Evolutionary conservation across 2,329 filamentous ascomycete species (phyloP).

Genomic region (Fusarium kyushuense): DNA sequence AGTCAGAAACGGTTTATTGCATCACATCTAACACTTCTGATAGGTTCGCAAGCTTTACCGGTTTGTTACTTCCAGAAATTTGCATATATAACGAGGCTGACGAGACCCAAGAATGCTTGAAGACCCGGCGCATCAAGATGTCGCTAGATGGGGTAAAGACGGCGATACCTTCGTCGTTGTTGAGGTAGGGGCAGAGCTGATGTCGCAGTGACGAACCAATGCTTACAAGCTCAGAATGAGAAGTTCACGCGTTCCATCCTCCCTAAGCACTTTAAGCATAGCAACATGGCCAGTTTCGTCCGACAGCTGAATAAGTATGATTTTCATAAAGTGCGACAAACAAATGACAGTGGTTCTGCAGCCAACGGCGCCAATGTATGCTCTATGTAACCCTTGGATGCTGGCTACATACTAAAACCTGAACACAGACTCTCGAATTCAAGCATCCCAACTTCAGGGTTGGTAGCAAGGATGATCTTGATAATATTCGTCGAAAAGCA

Average conservation of each 20-base stretch:
- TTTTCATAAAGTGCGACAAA: slow-evolving; percentile 91
- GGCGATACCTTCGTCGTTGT: slow-evolving; percentile 97
- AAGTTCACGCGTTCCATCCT: slow-evolving; percentile 98
- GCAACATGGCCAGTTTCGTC: slow-evolving; percentile 97
- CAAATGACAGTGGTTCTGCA: slow-evolving; percentile 53
- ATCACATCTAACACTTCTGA: slow-evolving; percentile 46
- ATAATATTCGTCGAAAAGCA: slow-evolving; percentile 96
- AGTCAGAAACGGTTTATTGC: not conserved
- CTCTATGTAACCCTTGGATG: not conserved
- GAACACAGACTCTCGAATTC: slow-evolving; percentile 76
- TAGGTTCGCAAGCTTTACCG: slow-evolving; percentile 99
- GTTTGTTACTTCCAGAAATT: slow-evolving; percentile 60
- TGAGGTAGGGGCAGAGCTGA: slow-evolving; percentile 72
- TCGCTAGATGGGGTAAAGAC: slow-evolving; percentile 95
- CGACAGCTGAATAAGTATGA: slow-evolving; percentile 97
- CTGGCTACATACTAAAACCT: slow-evolving; percentile 21
- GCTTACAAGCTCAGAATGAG: slow-evolving; percentile 76
- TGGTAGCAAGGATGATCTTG: slow-evolving; percentile 94
- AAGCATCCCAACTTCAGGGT: slow-evolving; percentile 96
- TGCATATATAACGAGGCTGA: slow-evolving; percentile 22
- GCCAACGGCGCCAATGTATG: slow-evolving; percentile 56
- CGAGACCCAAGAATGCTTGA: slow-evolving; percentile 78
- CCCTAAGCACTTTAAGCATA: slow-evolving; percentile 99
- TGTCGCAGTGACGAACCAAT: slow-evolving; percentile 25
- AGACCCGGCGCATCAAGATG: slow-evolving; percentile 89